Percentiles rank a stretch among this genome's conserved stretches.
phyloP scores from a whole-genome alignment of 495 filamentous ascomycete species.

The Annulohypoxylon stygium region DNA sequence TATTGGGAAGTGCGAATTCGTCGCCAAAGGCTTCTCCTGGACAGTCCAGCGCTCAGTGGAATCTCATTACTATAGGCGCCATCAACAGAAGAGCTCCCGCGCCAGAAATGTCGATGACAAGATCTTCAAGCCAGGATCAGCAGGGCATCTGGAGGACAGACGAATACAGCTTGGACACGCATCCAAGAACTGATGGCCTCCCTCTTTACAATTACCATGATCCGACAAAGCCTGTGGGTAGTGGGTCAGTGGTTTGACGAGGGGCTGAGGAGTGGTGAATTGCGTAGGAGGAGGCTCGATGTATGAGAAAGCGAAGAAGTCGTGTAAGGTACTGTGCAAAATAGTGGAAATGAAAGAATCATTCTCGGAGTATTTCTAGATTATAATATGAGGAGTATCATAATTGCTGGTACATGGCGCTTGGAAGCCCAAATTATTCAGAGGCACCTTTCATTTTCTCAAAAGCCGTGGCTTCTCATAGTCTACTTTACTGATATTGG shows the following conservation, averaged over 20 bases:
- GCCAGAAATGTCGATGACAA: neutral
- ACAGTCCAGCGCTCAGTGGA: neutral
- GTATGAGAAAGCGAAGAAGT: neutral
- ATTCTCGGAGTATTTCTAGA: no score
- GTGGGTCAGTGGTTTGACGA: neutral
- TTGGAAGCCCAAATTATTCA: no score
- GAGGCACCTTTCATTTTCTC: no score
- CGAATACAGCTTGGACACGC: neutral
- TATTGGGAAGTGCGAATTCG: neutral
- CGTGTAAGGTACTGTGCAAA: no score
- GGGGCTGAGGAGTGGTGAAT: neutral
- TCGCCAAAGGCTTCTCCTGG: neutral
- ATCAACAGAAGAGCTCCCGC: neutral
- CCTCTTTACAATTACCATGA: neutral
- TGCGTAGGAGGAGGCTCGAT: neutral
- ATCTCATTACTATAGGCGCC: neutral
- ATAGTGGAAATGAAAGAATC: no score
- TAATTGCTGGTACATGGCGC: no score
- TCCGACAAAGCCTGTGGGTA: neutral
- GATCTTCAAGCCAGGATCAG: neutral
- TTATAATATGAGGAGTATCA: no score
- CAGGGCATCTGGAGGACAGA: neutral
- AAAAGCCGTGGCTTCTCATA: no score
- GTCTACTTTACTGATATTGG: no score
- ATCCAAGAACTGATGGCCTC: neutral